A percentile compares a stretch with the other conserved stretches of the same genome.
These are phyloP conservation scores for Triticum turgidum DNA, from an alignment of 176 grass and related monocot species.

Conservation along the genomic window DNA sequence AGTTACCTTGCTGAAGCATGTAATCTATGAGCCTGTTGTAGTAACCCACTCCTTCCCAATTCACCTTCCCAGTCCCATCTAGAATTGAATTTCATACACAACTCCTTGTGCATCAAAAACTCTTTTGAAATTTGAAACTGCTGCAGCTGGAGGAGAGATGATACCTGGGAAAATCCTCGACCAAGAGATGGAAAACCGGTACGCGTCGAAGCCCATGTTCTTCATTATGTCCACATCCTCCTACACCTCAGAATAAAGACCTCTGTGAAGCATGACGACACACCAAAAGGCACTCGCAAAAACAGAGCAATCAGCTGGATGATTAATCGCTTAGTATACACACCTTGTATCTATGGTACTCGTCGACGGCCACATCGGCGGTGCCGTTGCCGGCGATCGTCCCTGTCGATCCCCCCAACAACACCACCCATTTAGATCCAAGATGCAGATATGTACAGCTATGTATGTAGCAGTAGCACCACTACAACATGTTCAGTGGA, in stretches of 20 bases:
- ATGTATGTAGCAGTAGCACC: no score
- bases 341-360: constrained; percentile 79
- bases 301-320: background rate
- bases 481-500: no score
- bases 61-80: constrained; percentile 74
- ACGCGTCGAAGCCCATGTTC: constrained; percentile 68
- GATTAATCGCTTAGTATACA: background rate
- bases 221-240: constrained; percentile 88
- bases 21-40: constrained; percentile 88
- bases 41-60: constrained; percentile 79
- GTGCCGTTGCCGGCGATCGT: constrained; percentile 68
- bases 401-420: constrained; percentile 27
- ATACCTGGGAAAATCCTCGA: constrained; percentile 71
- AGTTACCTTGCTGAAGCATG: constrained; percentile 64
- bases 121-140: background rate
- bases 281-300: background rate
- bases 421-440: background rate
- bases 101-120: background rate
- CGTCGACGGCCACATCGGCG: constrained; percentile 63
- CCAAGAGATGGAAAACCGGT: constrained; percentile 77
- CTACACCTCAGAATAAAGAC: constrained; percentile 10
- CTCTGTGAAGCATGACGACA: background rate
- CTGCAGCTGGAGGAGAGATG: background rate
- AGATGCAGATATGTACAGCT: no score
- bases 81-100: background rate